Conservation (phyloP, 805 yeast species). For the Saturnispora silvae region DNA sequence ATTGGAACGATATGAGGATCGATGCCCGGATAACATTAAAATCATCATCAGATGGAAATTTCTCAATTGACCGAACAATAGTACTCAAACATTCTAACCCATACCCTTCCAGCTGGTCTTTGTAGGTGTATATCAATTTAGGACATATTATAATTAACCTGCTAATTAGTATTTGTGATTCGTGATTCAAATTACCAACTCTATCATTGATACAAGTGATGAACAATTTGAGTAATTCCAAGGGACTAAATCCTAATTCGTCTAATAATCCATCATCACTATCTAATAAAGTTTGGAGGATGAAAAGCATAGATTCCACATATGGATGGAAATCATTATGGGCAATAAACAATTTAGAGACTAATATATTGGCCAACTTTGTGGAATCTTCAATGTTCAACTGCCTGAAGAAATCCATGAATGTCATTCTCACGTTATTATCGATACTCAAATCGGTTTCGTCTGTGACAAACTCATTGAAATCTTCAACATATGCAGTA, state of each 20-base stretch:
- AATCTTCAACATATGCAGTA: slow-evolving; percentile 47
- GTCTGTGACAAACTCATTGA: slow-evolving; percentile 60
- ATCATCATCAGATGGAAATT: slow-evolving; percentile 15
- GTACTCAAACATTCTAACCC: slow-evolving; percentile 21
- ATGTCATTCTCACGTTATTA: slow-evolving; percentile 47
- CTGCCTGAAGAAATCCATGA: slow-evolving; percentile 46
- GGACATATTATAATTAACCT: slow-evolving; percentile 47
- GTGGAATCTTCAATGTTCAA: slow-evolving; percentile 33
- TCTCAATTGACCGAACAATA: slow-evolving; percentile 20
- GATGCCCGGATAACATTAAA: slow-evolving; percentile 21
- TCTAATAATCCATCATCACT: slow-evolving; percentile 25
- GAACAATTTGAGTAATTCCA: neutral
- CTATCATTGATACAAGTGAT: slow-evolving; percentile 5
- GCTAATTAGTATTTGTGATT: slow-evolving; percentile 31
- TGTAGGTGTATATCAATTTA: slow-evolving; percentile 43
- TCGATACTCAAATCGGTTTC: slow-evolving; percentile 60
- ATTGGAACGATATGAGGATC: slow-evolving; percentile 42
- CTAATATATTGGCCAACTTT: slow-evolving; percentile 16
- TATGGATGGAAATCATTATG: slow-evolving; percentile 11
- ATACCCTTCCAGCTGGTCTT: slow-evolving; percentile 17
- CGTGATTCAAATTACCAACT: slow-evolving; percentile 17
- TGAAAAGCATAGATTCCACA: slow-evolving; percentile 32
- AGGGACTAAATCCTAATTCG: slow-evolving; percentile 13
- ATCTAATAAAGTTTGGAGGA: slow-evolving; percentile 32
- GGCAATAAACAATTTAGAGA: slow-evolving; percentile 10